A percentile compares a stretch with the other conserved stretches of the same genome.
phyloP scores from a whole-genome alignment of 768 basidiomycete genomes.

The Dentipellis sp. region DNA sequence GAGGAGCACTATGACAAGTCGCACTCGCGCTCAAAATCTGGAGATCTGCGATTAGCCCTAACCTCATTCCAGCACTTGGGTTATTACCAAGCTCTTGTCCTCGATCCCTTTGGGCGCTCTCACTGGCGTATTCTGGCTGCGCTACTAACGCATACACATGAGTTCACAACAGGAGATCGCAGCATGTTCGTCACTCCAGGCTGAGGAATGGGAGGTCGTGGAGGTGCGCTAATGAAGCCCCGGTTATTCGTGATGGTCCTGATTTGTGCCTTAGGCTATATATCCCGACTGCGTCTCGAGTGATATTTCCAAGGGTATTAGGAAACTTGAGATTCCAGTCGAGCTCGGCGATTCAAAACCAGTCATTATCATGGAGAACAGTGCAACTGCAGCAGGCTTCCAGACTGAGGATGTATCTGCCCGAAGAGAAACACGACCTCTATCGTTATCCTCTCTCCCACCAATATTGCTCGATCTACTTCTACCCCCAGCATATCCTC shows the following conservation, averaged over 20 bases:
- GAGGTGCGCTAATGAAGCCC: conserved; percentile 31
- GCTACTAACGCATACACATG: neutral
- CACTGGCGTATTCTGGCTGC: neutral
- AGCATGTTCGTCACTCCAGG: conserved; percentile 25
- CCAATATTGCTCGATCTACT: conserved; percentile 49
- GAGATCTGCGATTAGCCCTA: neutral
- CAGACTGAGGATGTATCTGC: neutral
- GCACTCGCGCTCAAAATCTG: neutral
- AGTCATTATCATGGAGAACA: conserved; percentile 28
- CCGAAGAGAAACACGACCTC: conserved; percentile 9
- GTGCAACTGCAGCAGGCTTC: neutral
- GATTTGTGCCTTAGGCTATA: conserved; percentile 44
- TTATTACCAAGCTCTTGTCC: too few species aligned
- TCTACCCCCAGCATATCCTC: conserved; percentile 48
- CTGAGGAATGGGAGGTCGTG: conserved; percentile 55
- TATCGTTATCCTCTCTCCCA: conserved; percentile 46
- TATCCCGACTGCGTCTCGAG: conserved; percentile 61
- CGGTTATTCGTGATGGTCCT: neutral
- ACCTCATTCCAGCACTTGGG: neutral
- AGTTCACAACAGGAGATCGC: neutral
- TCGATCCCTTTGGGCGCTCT: too few species aligned
- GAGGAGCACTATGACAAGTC: neutral
- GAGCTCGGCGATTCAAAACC: conserved; percentile 40
- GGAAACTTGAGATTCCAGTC: conserved; percentile 59
- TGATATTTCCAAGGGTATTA: conserved; percentile 22